A percentile compares a stretch with the other conserved stretches of the same genome.
Evolutionary conservation across 768 basidiomycete genomes (phyloP).

Genomic region (Thelephora aurantiotincta): DNA sequence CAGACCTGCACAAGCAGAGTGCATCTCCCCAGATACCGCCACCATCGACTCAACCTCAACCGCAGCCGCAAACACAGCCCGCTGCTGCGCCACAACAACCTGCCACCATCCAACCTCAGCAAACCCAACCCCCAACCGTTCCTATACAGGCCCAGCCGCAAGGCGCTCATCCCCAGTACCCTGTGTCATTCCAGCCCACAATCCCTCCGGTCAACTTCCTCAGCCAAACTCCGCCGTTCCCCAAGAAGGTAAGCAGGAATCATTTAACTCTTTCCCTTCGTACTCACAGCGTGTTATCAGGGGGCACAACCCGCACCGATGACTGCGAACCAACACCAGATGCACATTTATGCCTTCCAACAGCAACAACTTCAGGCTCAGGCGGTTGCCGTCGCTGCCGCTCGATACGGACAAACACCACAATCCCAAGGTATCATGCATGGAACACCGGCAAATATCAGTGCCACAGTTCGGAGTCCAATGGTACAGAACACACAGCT

Average conservation of each 20-base stretch:
- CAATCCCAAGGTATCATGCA: background rate
- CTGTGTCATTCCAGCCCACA: background rate
- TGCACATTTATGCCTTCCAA: background rate
- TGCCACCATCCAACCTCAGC: constrained; percentile 10
- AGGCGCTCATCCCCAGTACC: no score
- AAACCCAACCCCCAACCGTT: background rate
- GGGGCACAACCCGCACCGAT: background rate
- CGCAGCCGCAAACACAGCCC: constrained; percentile 13
- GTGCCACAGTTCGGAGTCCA: background rate
- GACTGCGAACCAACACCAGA: background rate
- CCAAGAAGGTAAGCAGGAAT: background rate
- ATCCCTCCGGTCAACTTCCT: background rate
- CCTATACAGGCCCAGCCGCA: no score
- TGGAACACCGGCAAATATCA: background rate
- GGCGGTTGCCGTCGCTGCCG: background rate
- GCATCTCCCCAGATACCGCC: constrained; percentile 10
- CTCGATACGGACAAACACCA: background rate
- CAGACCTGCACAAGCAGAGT: constrained; percentile 7
- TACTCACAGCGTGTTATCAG: background rate
- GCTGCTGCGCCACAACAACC: constrained; percentile 12
- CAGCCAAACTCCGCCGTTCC: background rate
- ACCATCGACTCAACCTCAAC: constrained; percentile 7
- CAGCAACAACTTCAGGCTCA: background rate
- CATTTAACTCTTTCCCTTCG: background rate
- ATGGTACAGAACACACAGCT: constrained; percentile 1